Base-by-base conservation (phyloP, 495 filamentous ascomycete genomes). In the Penicillium turbatum region DNA sequence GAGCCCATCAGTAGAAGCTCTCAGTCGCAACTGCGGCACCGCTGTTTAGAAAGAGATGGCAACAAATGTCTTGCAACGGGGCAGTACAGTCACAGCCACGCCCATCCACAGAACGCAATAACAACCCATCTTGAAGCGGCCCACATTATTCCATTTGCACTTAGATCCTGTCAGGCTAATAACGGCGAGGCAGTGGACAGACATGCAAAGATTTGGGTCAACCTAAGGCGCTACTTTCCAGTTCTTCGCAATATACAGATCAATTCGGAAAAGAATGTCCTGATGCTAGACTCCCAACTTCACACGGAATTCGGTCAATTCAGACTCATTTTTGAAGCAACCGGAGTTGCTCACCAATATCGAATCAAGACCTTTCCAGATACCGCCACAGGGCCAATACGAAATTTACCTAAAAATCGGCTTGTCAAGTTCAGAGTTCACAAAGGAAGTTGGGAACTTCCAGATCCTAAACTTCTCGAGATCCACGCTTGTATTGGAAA, bases 401-500 rank as follows among this genome's bases (percentile, higher is more conserved):
- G 27, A 40, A 31, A 17, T 37, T 50, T 58, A 46, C 56, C 56
- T 42, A 51, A 19, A 41, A 51, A 48, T 54, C 51, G 46, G 17
- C 31, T 51, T 51, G 35, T 51, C 34, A 59, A 42, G 35, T 55
- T 59, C 35, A 27, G 26, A 40, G 27, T 41, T 41, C 47, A 54
- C 35, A 51, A 51, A 50, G 56, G 45, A 54, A 53, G 17, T 48
- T 54, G 51, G 51, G 56, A 54, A 47, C 46, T 59, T 41, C 56
- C 56, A 41, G 46, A 59, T 51, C 56, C 51, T 19, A 19, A 37
- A 30, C 56, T 59, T 29, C 40, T 59, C 46, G 35, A 41, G 47
- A 47, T 59, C 46, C 56, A 59, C 46, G 56, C 56, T 37, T 41
- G n/a, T 31, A 54, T 59, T 42, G 56, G 46, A 48, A 54, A 54